Base-by-base conservation (phyloP, 176 grass and related monocot genomes). In the Cenchrus purpureus region DNA sequence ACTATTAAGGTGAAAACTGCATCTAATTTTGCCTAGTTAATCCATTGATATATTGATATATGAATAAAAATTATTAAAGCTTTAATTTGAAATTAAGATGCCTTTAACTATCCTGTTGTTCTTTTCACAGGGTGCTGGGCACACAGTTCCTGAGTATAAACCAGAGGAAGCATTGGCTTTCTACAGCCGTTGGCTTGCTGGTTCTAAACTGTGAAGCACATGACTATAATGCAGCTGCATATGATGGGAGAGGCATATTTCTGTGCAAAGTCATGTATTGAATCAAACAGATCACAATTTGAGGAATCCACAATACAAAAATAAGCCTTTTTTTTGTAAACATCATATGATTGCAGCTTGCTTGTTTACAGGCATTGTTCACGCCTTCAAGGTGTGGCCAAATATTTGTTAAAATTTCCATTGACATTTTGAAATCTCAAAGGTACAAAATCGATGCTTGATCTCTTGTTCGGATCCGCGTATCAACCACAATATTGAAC, bases 1-100 rank as follows among this genome's bases (percentile, higher is more conserved):
- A 98, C 96, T 81, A 76, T 98, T 80, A 98, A 98, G 96, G 96
- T 94, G 83, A 81, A 16, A 62, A 70, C 19, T 69, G 11, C 76
- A 86, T 76, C 77, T 14, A 34, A 49, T n/a, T 75, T 75, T 45
- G 10, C 29, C 29, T 20, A 50, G 37, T 32, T 42, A n/a, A 28
- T 32, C 5, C 14, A 28, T 65, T 62, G 62, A 73, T 70, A 1
- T 79, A n/a, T 15, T 28, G 44, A 73, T 65, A 10, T 14, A 28
- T 59, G 20, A 85, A 7, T 80, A 17, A 63, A 79, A 75, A 40
- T 11, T 19, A n/a, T 58, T 2, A 3, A 45, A 32, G 3, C 12
- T 48, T 57, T 7, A 0, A 78, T 48, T 57, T 7, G 0, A 78
- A 1, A 22, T 88, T 67, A 57, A 67, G 22, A 32, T 50, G 5